Percentiles rank a stretch among this genome's conserved stretches.
These are phyloP conservation scores for Trichoderma erinaceum DNA, from an alignment of 495 filamentous ascomycete genomes.

Conservation along the genomic window DNA sequence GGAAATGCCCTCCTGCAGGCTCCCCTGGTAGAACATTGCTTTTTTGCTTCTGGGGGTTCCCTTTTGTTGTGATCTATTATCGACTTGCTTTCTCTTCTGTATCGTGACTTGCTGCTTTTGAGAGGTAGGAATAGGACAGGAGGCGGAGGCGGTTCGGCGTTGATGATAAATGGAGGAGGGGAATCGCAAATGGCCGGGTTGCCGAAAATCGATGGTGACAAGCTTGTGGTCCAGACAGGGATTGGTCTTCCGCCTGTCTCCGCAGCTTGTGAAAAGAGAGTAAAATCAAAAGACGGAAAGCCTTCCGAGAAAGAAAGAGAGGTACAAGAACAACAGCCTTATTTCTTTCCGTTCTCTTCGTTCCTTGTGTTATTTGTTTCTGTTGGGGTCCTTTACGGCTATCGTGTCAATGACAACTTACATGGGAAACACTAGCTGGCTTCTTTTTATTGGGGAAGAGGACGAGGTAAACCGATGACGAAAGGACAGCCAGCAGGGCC, in stretches of 20 bases:
- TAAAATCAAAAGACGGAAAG: neutral
- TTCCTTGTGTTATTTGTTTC: neutral
- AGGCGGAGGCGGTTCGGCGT: neutral
- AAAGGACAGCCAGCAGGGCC: neutral
- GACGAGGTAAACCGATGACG: constrained; percentile 2
- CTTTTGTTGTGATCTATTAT: neutral
- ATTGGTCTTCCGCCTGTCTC: neutral
- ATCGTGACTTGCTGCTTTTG: neutral
- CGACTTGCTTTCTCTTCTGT: neutral
- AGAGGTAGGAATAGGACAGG: neutral
- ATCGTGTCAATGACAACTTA: neutral
- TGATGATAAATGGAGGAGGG: neutral
- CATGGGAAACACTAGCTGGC: neutral
- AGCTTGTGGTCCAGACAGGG: neutral
- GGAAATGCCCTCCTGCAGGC: constrained; percentile 70
- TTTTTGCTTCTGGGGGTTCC: neutral
- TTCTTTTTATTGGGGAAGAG: neutral
- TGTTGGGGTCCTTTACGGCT: neutral
- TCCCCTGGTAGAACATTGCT: constrained; percentile 75
- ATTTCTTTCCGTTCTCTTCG: neutral
- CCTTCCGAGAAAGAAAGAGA: no score
- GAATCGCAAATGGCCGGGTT: neutral
- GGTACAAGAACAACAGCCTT: no score
- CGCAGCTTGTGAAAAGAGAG: neutral
- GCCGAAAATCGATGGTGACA: constrained; percentile 4